phyloP scores from a whole-genome alignment of 192 early-diverging fungal genomes.

The Chytriomyces sp. region DNA sequence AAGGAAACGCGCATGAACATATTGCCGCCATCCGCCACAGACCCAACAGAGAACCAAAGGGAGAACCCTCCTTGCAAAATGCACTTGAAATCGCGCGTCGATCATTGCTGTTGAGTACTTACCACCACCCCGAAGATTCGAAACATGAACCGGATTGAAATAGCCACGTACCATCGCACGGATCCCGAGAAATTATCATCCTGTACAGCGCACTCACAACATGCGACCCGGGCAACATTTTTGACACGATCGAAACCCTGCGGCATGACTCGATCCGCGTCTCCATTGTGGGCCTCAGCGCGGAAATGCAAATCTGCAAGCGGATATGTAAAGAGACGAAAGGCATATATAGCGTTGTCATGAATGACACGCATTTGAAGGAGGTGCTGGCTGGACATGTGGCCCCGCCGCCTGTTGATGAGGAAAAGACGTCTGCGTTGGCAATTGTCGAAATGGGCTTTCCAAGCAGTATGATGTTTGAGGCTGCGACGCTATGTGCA shows the following conservation, averaged over 20 bases:
- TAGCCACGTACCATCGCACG: slow-evolving; percentile 85
- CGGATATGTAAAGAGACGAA: slow-evolving; percentile 73
- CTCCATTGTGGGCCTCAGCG: slow-evolving; percentile 85
- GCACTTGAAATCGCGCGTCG: slow-evolving; percentile 81
- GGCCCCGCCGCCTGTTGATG: slow-evolving; percentile 80
- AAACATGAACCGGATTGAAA: too few species aligned
- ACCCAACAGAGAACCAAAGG: slow-evolving; percentile 69
- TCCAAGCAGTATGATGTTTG: slow-evolving; percentile 53
- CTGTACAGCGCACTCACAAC: slow-evolving; percentile 87
- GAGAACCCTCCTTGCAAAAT: slow-evolving; percentile 93
- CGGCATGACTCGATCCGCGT: slow-evolving; percentile 74
- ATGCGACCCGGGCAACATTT: slow-evolving; percentile 92
- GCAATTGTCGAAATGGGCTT: slow-evolving; percentile 94
- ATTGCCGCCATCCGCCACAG: slow-evolving; percentile 66
- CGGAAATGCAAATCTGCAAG: slow-evolving; percentile 85
- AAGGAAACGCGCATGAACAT: slow-evolving; percentile 80
- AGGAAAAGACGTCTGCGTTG: slow-evolving; percentile 54
- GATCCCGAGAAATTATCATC: slow-evolving; percentile 84
- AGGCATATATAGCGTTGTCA: slow-evolving; percentile 77
- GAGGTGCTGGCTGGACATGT: slow-evolving; percentile 84
- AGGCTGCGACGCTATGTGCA: slow-evolving; percentile 69
- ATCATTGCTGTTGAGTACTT: slow-evolving; percentile 49
- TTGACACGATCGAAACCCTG: slow-evolving; percentile 73
- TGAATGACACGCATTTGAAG: slow-evolving; percentile 80
- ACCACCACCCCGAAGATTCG: too few species aligned